Percentiles rank a stretch among this genome's conserved stretches.
Evolutionary conservation across 257 asterid genomes (phyloP).

Genomic region (Echium plantagineum): DNA sequence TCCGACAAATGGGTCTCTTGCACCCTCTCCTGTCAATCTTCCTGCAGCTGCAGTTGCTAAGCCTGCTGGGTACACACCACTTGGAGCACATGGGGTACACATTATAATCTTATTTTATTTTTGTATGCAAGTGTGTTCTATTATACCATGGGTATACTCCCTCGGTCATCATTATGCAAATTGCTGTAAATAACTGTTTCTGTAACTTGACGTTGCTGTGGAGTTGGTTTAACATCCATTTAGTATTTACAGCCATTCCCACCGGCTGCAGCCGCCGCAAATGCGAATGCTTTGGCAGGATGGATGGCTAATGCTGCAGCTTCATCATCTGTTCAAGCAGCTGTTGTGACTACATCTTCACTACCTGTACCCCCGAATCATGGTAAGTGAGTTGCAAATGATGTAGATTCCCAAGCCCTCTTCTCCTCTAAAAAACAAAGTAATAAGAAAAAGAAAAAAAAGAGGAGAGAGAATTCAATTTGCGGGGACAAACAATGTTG

Average conservation of each 20-base stretch:
- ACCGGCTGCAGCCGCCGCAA: conserved; percentile 68
- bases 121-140: neutral
- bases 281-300: conserved; percentile 89
- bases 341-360: conserved; percentile 83
- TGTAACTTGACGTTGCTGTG: conserved; percentile 2
- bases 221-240: neutral
- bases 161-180: neutral
- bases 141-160: neutral
- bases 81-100: conserved; percentile 87
- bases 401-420: neutral
- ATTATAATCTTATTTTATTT: conserved; percentile 1
- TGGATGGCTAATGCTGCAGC: conserved; percentile 99
- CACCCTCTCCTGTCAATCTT: conserved; percentile 67
- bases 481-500: neutral
- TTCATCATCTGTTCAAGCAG: conserved; percentile 94
- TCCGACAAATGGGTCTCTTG: conserved; percentile 78
- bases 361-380: conserved; percentile 82
- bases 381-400: conserved; percentile 25
- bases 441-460: too few species aligned
- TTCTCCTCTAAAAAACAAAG: neutral
- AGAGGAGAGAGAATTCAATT: too few species aligned
- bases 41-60: conserved; percentile 70
- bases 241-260: conserved; percentile 70
- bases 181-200: neutral
- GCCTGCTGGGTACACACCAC: conserved; percentile 59